Base-by-base conservation (phyloP, 2,329 filamentous ascomycete species). In the Colletotrichum shisoi region DNA sequence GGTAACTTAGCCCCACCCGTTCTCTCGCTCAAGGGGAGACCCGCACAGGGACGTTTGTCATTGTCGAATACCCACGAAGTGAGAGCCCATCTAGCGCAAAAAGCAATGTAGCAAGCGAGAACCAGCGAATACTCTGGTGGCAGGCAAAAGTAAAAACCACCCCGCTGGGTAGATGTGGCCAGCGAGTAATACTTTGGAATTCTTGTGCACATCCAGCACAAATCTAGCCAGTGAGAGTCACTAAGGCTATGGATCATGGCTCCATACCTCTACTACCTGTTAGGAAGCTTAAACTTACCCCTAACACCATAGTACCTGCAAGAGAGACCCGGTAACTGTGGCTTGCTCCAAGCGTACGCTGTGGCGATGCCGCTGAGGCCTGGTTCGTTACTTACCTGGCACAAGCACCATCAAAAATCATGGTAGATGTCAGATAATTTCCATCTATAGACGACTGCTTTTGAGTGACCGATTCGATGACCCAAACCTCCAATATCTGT, bases 401-500 rank as follows among this genome's bases (percentile, higher is more conserved):
- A 58, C 24, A 12, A 24, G n/a, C n/a, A n/a, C 21, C 11, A 24
- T 13, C 56, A 37, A 12, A n/a, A 12, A 13, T 46, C 5, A 46
- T 6, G 42, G 13, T 39, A 37, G 13, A 7, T 54, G 44, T 12
- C 15, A 24, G 42, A 46, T 58, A 44, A 48, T 39, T 39, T 39
- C 31, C 42, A 58, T 58, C 19, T 58, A 24, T n/a, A 45, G 42
- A 63, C 39, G 21, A 60, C 19, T 57, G 45, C 63, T 67, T 63
- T 67, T 53, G 21, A 34, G 24, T 51, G 37, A 51, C 52, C 63
- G 49, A 24, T 15, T 24, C 19, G 31, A 39, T 59, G 58, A 42
- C 40, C 60, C 64, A 5, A 49, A n/a, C 15, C 48, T 58, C 34
- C 27, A 40, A 12, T 37, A n/a, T n/a, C n/a, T n/a, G n/a, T n/a